Evolutionary conservation across 139 green algal genomes (phyloP).

Genomic region (Astrephomene gubernaculifera): DNA sequence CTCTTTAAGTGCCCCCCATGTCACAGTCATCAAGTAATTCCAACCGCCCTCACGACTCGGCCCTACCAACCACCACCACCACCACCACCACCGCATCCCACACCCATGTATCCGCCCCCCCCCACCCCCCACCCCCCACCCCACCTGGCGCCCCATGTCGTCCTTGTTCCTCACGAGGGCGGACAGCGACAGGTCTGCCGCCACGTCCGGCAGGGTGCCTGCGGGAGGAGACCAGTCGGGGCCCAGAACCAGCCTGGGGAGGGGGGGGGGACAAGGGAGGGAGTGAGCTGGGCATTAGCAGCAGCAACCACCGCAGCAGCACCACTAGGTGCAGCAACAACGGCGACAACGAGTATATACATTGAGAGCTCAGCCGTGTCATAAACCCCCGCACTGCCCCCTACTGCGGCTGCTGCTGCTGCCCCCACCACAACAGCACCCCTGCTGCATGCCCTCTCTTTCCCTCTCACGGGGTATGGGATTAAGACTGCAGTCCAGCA

Average conservation of each 20-base stretch:
- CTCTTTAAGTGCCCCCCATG: no score
- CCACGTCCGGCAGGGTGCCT: neutral
- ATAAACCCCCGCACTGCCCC: neutral
- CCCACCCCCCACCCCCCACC: neutral
- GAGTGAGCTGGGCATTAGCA: no score
- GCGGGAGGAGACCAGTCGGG: conserved; percentile 20
- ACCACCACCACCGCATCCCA: neutral
- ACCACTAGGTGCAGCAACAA: neutral
- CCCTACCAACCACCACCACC: neutral
- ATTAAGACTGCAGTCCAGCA: neutral
- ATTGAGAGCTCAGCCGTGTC: neutral
- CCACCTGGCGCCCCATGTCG: neutral
- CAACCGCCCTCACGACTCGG: neutral
- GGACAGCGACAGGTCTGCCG: neutral
- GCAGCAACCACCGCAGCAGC: neutral
- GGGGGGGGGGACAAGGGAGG: neutral
- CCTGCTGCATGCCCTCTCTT: neutral
- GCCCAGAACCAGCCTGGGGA: conserved; percentile 44
- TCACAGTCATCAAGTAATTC: no score
- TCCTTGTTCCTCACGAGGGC: neutral
- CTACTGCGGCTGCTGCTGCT: neutral
- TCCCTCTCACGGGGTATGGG: neutral
- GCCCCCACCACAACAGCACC: neutral
- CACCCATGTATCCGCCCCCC: neutral
- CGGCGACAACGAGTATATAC: neutral